Conservation (phyloP, 352 stramenopile species). For the Globisporangium perplexum region DNA sequence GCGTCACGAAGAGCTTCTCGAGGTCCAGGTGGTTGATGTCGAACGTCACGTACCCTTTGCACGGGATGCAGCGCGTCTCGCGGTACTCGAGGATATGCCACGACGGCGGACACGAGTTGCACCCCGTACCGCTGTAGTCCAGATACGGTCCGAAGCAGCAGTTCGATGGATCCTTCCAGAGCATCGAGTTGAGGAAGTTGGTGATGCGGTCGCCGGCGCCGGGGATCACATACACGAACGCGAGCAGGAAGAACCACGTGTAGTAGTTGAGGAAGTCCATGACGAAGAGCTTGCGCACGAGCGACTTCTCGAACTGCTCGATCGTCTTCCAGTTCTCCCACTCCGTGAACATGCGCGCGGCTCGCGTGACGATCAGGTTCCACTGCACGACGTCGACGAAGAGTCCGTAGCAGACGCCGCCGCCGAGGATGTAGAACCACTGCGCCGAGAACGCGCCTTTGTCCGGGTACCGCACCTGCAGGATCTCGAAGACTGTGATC, state of each 20-base stretch:
- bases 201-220: slow-evolving; percentile 77
- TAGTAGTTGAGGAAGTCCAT: slow-evolving; percentile 90
- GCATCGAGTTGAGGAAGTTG: slow-evolving; percentile 65
- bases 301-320: slow-evolving; percentile 73
- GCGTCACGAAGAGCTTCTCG: slow-evolving; percentile 74
- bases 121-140: slow-evolving; percentile 35
- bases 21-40: slow-evolving; percentile 79
- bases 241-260: slow-evolving; percentile 83
- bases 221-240: slow-evolving; percentile 83
- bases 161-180: slow-evolving; percentile 75
- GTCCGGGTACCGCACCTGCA: slow-evolving; percentile 68
- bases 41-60: slow-evolving; percentile 73
- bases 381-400: slow-evolving; percentile 84
- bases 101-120: slow-evolving; percentile 48
- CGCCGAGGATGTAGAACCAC: slow-evolving; percentile 77
- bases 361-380: slow-evolving; percentile 70
- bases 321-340: slow-evolving; percentile 87
- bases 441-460: slow-evolving; percentile 63
- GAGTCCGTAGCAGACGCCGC: slow-evolving; percentile 69
- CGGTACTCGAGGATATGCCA: slow-evolving; percentile 37
- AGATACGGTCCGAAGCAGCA: slow-evolving; percentile 83
- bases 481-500: slow-evolving; percentile 75
- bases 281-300: slow-evolving; percentile 76
- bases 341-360: slow-evolving; percentile 62
- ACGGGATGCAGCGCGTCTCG: slow-evolving; percentile 56